These are phyloP conservation scores for Clavaria fumosa DNA, from an alignment of 768 basidiomycete species.

Conservation along the genomic window DNA sequence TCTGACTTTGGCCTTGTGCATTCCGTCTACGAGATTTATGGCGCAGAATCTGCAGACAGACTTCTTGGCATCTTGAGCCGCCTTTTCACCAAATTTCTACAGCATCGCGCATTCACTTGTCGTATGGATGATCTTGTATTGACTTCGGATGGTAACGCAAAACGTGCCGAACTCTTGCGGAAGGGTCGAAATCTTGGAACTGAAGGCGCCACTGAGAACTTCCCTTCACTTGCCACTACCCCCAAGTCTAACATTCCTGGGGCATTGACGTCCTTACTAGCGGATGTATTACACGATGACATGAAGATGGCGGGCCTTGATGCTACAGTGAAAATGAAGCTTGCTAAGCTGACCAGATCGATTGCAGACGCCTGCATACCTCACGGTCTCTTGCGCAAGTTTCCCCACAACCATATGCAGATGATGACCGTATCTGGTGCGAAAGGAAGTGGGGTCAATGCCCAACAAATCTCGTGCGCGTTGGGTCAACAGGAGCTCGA, in stretches of 20 bases:
- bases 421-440: conserved; percentile 97
- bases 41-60: conserved; percentile 74
- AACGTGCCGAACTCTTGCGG: conserved; percentile 51
- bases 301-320: conserved; percentile 96
- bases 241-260: conserved; percentile 37
- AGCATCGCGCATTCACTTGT: conserved; percentile 94
- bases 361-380: conserved; percentile 85
- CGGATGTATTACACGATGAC: conserved; percentile 89
- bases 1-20: conserved; percentile 94
- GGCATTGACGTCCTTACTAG: conserved; percentile 53
- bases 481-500: conserved; percentile 97
- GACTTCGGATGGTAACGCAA: conserved; percentile 64
- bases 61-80: conserved; percentile 88
- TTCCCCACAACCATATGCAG: conserved; percentile 99
- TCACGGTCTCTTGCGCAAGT: conserved; percentile 72
- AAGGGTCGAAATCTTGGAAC: conserved; percentile 62
- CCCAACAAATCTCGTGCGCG: conserved; percentile 93
- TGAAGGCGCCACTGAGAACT: conserved; percentile 80
- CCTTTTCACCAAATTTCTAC: conserved; percentile 91
- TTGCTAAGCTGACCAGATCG: conserved; percentile 76
- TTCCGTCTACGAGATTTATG: conserved; percentile 92
- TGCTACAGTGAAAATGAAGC: conserved; percentile 74
- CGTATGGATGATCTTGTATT: conserved; percentile 96
- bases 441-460: conserved; percentile 95
- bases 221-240: conserved; percentile 51